Base-by-base conservation (phyloP, 257 asterid genomes). In the Ballota nigra region DNA sequence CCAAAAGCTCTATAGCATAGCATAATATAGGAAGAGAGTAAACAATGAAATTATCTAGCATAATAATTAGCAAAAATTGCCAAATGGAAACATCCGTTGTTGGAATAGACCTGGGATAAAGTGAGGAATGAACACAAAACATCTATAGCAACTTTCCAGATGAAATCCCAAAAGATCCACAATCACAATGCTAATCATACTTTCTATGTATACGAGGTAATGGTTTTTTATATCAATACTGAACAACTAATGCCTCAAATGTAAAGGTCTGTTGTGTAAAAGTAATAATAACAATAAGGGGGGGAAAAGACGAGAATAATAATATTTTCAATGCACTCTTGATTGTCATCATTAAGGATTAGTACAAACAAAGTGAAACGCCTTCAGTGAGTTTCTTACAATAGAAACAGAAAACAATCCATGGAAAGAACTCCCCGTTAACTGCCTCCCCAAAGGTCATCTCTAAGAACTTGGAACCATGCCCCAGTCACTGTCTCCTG, bases 331-430 rank as follows among this genome's bases (percentile, higher is more conserved):
- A 77, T 71, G 72, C 75, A 81, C 72, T 82, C 83, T 80, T 81
- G 76, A 82, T 70, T 85, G 83, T 83, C 84, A 81, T 72, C 91
- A 76, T 77, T 77, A 87, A 84, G 81, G 86, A 84, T 71, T 66
- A 86, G 89, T 91, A 89, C 97, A 89, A 78, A 73, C 74, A 75
- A 68, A 81, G 82, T 81, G 83, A 81, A 87, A 82, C 85, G 80
- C 96, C 97, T 80, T 85, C 78, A 82, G 89, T 85, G 76, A 82
- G 91, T 94, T 85, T 86, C 99, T 95, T 95, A 95, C 99, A 88
- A 92, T 88, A 88, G 98, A 89, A 88, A 86, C 88, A 84, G 95
- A 89, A 86, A 90, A 91, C 85, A 93, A 81, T 89, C 96, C 92
- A 88, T 80, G 83, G 96, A 85, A 86, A 88, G 95, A 84, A 88